These are phyloP conservation scores for Coniochaeta pulveracea DNA, from an alignment of 2,329 filamentous ascomycete species.

Conservation along the genomic window DNA sequence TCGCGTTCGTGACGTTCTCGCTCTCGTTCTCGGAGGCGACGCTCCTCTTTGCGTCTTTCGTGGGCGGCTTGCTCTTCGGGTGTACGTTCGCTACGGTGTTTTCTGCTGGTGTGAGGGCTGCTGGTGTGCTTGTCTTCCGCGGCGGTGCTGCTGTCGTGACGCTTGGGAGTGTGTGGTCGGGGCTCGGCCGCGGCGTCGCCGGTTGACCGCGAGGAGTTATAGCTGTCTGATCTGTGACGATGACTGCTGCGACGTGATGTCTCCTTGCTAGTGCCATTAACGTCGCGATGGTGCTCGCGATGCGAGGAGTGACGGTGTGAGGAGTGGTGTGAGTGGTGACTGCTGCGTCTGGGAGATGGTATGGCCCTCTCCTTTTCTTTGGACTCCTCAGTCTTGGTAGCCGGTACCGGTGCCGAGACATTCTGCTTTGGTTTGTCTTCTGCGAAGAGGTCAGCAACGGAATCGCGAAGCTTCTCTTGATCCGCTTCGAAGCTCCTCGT, in stretches of 20 bases:
- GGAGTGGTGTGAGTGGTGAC: too few species aligned
- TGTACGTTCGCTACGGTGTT: conserved; percentile 30
- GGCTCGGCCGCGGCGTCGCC: conserved; percentile 17
- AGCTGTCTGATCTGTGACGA: conserved; percentile 25
- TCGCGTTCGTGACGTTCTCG: conserved; percentile 13
- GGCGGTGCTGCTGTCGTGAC: conserved; percentile 34
- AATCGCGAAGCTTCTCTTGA: conserved; percentile 28
- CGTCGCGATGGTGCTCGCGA: conserved; percentile 18
- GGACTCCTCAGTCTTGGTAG: conserved; percentile 22
- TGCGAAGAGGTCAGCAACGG: conserved; percentile 45
- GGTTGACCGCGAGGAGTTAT: conserved; percentile 17
- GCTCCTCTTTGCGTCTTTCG: conserved; percentile 37
- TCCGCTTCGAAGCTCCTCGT: conserved; percentile 20
- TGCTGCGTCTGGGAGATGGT: too few species aligned
- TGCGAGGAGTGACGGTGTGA: conserved; percentile 23
- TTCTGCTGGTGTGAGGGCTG: conserved; percentile 20
- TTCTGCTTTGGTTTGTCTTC: conserved; percentile 31
- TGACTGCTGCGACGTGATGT: conserved; percentile 15
- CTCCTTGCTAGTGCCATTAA: conserved; percentile 19
- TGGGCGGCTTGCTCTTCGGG: conserved; percentile 38
- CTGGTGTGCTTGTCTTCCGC: conserved; percentile 18
- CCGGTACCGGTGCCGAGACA: conserved; percentile 12
- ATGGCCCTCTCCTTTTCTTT: too few species aligned
- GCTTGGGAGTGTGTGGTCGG: conserved; percentile 20
- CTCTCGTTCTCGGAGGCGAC: conserved; percentile 22